These are phyloP conservation scores for Hypoxylon perforatum DNA, from an alignment of 495 filamentous ascomycete species.

Conservation along the genomic window DNA sequence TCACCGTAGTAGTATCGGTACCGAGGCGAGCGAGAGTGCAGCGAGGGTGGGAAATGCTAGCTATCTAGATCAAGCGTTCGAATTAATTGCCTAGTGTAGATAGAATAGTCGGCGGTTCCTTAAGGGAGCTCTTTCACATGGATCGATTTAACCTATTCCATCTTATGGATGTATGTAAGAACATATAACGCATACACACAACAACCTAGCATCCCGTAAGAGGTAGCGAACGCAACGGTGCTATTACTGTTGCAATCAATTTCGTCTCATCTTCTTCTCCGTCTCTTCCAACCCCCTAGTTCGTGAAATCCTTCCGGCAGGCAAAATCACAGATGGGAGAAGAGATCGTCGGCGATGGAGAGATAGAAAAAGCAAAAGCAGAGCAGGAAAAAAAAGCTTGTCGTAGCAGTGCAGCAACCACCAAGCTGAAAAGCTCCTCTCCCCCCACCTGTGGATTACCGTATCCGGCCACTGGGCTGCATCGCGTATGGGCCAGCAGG, in stretches of 20 bases:
- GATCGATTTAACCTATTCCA: no score
- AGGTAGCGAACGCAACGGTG: constrained; percentile 6
- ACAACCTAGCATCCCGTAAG: constrained; percentile 1
- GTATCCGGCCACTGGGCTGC: constrained; percentile 23
- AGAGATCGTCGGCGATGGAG: background rate
- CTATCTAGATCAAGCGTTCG: no score
- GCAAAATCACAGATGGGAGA: no score
- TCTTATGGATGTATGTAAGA: no score
- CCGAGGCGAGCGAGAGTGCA: no score
- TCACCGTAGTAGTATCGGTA: no score
- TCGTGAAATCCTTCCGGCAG: constrained; percentile 19
- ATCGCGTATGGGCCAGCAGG: constrained; percentile 5
- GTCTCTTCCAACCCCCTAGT: no score
- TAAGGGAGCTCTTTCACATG: no score
- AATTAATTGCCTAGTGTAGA: no score
- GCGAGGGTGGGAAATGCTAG: no score
- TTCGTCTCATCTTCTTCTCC: no score
- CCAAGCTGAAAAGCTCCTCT: constrained; percentile 1
- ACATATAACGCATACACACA: background rate
- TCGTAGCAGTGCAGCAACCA: background rate
- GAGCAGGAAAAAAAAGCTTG: background rate
- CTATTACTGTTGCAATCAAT: constrained; percentile 21
- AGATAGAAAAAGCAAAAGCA: constrained; percentile 9
- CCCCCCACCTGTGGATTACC: constrained; percentile 38
- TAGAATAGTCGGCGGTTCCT: no score